Evolutionary conservation across 2,329 filamentous ascomycete species (phyloP).

Genomic region (Helotiales sp.): DNA sequence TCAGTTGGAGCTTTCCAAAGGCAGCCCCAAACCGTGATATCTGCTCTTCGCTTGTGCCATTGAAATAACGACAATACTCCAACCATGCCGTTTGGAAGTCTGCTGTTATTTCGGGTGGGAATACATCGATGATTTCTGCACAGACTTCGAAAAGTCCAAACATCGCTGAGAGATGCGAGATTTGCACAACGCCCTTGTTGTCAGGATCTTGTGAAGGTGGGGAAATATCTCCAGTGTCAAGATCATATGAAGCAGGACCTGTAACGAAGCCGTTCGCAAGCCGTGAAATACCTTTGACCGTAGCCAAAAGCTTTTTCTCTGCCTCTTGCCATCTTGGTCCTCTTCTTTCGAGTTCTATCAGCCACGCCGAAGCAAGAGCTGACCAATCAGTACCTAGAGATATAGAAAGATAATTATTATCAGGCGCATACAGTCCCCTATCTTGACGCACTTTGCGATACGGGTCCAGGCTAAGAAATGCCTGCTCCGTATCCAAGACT

Average conservation of each 20-base stretch:
- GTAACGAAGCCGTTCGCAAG: constrained; percentile 61
- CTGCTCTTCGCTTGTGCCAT: constrained; percentile 50
- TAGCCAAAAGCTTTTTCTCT: constrained; percentile 48
- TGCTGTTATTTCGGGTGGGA: constrained; percentile 44
- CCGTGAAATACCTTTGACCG: constrained; percentile 50
- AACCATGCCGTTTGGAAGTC: constrained; percentile 56
- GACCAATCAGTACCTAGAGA: constrained; percentile 61
- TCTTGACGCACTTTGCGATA: constrained; percentile 58
- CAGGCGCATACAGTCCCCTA: constrained; percentile 46
- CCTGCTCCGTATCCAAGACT: constrained; percentile 51
- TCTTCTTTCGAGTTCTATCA: constrained; percentile 60
- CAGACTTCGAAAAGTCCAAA: constrained; percentile 61
- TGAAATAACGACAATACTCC: constrained; percentile 61
- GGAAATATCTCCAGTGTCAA: constrained; percentile 47
- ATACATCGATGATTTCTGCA: constrained; percentile 53
- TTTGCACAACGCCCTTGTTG: constrained; percentile 50
- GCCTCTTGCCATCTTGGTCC: constrained; percentile 54
- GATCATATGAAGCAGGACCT: constrained; percentile 52
- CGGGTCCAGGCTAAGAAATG: constrained; percentile 54
- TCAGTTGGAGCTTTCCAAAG: constrained; percentile 49
- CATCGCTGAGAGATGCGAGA: constrained; percentile 57
- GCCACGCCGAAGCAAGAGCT: constrained; percentile 55
- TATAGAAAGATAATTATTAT: constrained; percentile 42
- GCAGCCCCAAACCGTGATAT: constrained; percentile 49
- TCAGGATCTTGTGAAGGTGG: constrained; percentile 53